Base-by-base conservation (phyloP, 1,139 yeast genomes). In the Yamadazyma siamensis region DNA sequence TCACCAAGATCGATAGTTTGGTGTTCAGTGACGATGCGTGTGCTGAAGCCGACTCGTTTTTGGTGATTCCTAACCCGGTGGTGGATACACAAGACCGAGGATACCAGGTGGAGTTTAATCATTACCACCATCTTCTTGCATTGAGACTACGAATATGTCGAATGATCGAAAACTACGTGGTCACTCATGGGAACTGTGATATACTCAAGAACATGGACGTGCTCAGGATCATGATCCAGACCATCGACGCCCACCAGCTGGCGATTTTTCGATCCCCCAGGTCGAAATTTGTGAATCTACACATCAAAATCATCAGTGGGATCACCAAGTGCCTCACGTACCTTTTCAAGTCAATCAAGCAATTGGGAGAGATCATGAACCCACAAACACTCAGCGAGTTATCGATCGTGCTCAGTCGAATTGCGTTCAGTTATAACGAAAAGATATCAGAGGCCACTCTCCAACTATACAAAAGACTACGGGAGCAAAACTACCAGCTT, bases 221-320 rank as follows among this genome's bases (percentile, higher is more conserved):
- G 21, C 58, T 76, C 36, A 68, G 68, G 37, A 47, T 64, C 1
- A 52, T 76, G 15, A 64, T 75, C 2, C 50, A 72, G 28, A 58
- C 66, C 12, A 64, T 77, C 18, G 74, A 75, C 2, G 60, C 61
- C 35, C 79, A 77, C 44, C 85, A 78, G 44, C 71, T 65, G 31
- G 40, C 54, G 19, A 59, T 77, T 8, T 52, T 65, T 38, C 54
- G 65, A 35, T 53, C 65, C 12, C 82, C 83, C 2, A 53, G 82
- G 32, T 63, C 74, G 3, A 54, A 57, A 21, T 51, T 59, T 22
- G 58, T 73, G 12, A 54, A 59, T 34, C 34, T 58, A 16, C 52
- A 81, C 26, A 50, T 74, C 12, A 60, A 62, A 24, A 54, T 75
- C 7, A 67, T 78, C 2, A 57, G 71, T 0, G 56, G 54, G 15